Evolutionary conservation across 1,284 basidiomycete species (phyloP).

Genomic region (Termitomyces sp.): DNA sequence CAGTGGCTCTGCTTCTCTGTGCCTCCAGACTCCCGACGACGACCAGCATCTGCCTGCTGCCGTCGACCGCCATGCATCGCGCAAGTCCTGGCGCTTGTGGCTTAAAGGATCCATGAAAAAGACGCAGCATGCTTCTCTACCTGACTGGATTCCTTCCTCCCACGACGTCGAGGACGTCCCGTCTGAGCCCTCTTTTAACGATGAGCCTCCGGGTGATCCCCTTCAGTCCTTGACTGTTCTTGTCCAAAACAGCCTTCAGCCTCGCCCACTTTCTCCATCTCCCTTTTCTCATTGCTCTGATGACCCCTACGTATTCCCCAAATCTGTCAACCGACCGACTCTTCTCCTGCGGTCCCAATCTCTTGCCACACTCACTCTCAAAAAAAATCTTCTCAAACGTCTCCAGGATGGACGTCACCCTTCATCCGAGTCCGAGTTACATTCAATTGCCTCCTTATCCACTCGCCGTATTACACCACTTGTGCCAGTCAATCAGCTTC

Average conservation of each 20-base stretch:
- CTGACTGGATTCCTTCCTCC: slow-evolving; percentile 13
- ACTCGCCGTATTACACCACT: slow-evolving; percentile 30
- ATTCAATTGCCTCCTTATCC: slow-evolving; percentile 45
- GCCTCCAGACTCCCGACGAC: slow-evolving; percentile 59
- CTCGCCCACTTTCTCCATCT: slow-evolving; percentile 19
- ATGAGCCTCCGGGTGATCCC: slow-evolving; percentile 13
- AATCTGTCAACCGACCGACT: slow-evolving; percentile 46
- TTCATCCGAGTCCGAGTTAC: slow-evolving; percentile 40
- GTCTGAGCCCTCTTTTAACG: slow-evolving; percentile 11
- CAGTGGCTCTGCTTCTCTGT: slow-evolving; percentile 50
- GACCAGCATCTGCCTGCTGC: slow-evolving; percentile 32
- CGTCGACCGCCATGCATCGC: slow-evolving; percentile 20
- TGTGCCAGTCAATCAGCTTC: slow-evolving; percentile 22
- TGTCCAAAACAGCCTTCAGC: slow-evolving; percentile 37
- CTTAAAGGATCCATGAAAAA: slow-evolving; percentile 33
- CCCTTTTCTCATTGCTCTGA: slow-evolving; percentile 51
- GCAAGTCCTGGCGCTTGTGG: slow-evolving; percentile 51
- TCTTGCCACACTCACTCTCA: slow-evolving; percentile 44
- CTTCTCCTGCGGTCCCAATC: slow-evolving; percentile 36
- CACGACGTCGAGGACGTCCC: slow-evolving; percentile 20
- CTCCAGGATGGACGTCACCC: slow-evolving; percentile 31
- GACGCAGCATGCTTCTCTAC: slow-evolving; percentile 1
- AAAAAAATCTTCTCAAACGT: slow-evolving; percentile 42
- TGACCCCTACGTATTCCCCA: slow-evolving; percentile 48
- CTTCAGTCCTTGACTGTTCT: slow-evolving; percentile 19